These are phyloP conservation scores for Cryptococcus sp. DNA, from an alignment of 1,284 basidiomycete genomes.

Conservation along the genomic window DNA sequence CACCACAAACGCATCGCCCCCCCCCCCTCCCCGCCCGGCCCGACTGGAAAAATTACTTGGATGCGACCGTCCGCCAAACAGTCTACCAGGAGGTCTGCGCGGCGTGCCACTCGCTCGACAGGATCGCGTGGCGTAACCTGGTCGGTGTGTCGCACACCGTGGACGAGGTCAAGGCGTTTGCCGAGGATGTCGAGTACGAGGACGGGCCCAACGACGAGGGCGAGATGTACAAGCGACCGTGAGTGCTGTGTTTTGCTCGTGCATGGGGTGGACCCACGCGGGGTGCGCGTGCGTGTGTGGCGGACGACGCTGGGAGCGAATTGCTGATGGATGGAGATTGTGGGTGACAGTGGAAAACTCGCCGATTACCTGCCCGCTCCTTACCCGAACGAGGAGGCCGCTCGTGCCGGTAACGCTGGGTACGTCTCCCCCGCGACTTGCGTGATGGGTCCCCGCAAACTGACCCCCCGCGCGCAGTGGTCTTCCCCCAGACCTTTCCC, in stretches of 20 bases:
- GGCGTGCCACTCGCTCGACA: constrained; percentile 97
- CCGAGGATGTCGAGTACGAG: constrained; percentile 93
- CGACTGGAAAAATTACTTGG: background rate
- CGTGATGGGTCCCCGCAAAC: background rate
- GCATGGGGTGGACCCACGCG: background rate
- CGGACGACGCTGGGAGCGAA: background rate
- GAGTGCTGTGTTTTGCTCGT: constrained; percentile 45
- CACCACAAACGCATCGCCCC: too few species aligned
- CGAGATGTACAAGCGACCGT: constrained; percentile 98
- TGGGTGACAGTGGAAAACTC: constrained; percentile 51
- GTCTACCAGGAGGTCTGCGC: constrained; percentile 99
- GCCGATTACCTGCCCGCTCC: constrained; percentile 93
- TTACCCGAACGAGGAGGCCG: constrained; percentile 98
- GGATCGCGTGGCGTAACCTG: constrained; percentile 99
- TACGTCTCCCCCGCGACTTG: constrained; percentile 13
- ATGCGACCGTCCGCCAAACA: constrained; percentile 10
- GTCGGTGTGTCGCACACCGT: constrained; percentile 96
- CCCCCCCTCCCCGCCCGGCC: too few species aligned
- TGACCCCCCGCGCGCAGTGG: constrained; percentile 56
- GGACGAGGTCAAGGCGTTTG: constrained; percentile 87
- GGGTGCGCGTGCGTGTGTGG: background rate
- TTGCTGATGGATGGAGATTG: background rate
- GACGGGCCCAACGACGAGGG: constrained; percentile 95
- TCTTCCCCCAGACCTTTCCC: constrained; percentile 91
- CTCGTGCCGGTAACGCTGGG: constrained; percentile 83